Conservation (phyloP, 2,329 filamentous ascomycete species). For the Ceratocystis destructans region DNA sequence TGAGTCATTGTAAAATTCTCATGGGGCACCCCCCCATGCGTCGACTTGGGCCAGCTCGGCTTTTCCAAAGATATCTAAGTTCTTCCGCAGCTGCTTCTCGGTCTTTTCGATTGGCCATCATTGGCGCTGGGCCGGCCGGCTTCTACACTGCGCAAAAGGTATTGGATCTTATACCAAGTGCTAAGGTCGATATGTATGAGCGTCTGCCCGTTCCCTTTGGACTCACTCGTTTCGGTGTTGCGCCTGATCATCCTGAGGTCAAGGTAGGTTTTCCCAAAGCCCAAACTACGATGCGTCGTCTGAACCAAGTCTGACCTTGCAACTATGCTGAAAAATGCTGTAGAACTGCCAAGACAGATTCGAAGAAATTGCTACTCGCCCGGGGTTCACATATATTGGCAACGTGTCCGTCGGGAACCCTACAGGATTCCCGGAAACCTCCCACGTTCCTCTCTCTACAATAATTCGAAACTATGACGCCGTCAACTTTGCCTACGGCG, state of each 20-base stretch:
- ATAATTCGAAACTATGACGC: constrained; percentile 80
- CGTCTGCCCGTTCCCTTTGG: constrained; percentile 84
- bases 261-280: constrained; percentile 47
- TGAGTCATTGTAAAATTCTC: not conserved
- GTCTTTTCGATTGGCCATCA: constrained; percentile 66
- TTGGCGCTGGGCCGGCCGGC: constrained; percentile 88
- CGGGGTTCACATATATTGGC: constrained; percentile 78
- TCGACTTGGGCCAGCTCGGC: not conserved
- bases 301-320: not conserved
- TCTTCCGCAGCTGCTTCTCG: constrained; percentile 26
- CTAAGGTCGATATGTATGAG: constrained; percentile 90
- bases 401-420: constrained; percentile 64
- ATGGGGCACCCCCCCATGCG: not conserved
- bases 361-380: constrained; percentile 67
- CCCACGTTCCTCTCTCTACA: constrained; percentile 33
- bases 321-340: not conserved
- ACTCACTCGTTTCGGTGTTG: constrained; percentile 83
- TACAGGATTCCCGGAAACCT: constrained; percentile 24
- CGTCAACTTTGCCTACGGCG: constrained; percentile 84
- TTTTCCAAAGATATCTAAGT: not conserved
- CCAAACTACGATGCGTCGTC: not conserved
- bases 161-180: constrained; percentile 58
- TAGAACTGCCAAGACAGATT: constrained; percentile 95
- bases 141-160: constrained; percentile 88
- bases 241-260: constrained; percentile 96